Evolutionary conservation across 139 green algal genomes (phyloP).

Genomic region (Nannochloris sp.): DNA sequence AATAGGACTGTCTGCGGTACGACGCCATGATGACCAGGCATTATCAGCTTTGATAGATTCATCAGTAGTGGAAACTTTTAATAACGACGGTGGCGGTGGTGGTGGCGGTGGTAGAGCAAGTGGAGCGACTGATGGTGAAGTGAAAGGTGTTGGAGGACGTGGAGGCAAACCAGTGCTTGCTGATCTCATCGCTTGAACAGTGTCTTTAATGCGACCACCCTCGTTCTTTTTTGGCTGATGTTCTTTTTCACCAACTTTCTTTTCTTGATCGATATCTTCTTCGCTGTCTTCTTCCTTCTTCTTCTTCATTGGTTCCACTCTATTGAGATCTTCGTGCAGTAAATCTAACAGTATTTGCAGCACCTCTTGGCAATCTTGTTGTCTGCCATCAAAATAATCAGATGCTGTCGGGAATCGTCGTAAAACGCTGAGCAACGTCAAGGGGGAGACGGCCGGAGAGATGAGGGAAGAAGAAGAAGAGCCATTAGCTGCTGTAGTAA

Average conservation of each 20-base stretch:
- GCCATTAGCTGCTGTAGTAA: neutral
- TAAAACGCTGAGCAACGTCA: slow-evolving; percentile 22
- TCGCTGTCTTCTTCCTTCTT: neutral
- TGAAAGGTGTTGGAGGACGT: too few species aligned
- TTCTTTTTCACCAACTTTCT: neutral
- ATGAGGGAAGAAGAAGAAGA: neutral
- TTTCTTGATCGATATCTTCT: neutral
- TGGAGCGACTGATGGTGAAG: too few species aligned
- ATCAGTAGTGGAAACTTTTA: too few species aligned
- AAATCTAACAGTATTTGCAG: slow-evolving; percentile 40
- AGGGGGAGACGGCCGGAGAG: neutral
- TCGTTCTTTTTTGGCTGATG: too few species aligned
- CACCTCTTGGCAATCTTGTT: slow-evolving; percentile 56
- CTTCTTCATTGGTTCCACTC: neutral
- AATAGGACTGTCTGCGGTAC: slow-evolving; percentile 23
- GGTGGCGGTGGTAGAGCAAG: too few species aligned
- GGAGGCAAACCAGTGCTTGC: too few species aligned
- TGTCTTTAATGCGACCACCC: too few species aligned
- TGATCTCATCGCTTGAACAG: too few species aligned
- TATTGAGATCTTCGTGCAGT: slow-evolving; percentile 48
- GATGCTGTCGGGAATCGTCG: slow-evolving; percentile 23
- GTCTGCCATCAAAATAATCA: slow-evolving; percentile 42
- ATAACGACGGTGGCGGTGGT: too few species aligned
- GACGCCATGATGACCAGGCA: slow-evolving; percentile 26
- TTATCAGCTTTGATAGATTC: slow-evolving; percentile 40